Evolutionary conservation across 768 basidiomycete genomes (phyloP), one percentile per base, ranked within the genome.

Genomic region (Crassisporium funariophilum): DNA sequence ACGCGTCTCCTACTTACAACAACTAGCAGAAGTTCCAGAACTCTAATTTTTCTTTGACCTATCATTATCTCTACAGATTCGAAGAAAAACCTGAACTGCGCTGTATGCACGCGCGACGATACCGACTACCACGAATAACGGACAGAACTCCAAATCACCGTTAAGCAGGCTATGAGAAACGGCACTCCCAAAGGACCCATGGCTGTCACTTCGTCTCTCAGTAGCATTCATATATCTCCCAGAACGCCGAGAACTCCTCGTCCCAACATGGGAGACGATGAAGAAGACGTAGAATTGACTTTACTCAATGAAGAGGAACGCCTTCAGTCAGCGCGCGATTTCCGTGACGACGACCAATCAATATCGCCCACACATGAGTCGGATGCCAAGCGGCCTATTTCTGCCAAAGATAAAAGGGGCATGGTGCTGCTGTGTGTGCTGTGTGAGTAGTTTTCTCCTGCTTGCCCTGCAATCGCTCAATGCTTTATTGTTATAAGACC

Each of bases 361-460:
- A 42, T 47, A 22, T 48, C 58, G 22, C 59, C 64, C 35, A 57
- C 54, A n/a, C n/a, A n/a, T 37, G 60, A 60, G 33, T 35, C 62
- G 20, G 68, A 68, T 44, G 53, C 60, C 36, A 86, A 79, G 61
- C 68, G 59, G 41, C 60, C 76, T 19, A 75, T 91, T 54, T 86
- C 85, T 27, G 56, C 74, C 22, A 86, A 83, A 63, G 95, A 98
- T 69, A 88, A 87, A 66, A 75, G 81, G 57, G 89, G 86, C 39
- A 91, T 98, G 77, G 81, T 80, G 4, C 70, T 98, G 43, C 72
- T 98, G 24, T 86, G 92, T 65, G 73, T 93, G 56, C 75, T 98
- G 40, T 98, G 93, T 95, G 58, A 71, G 93, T 79, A 21, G 12
- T 7, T 23, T 19, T 24, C 52, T 13, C 41, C 33, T 41, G 24